phyloP scores from a whole-genome alignment of 306 rosid species.

The Lathyrus oleraceus region DNA sequence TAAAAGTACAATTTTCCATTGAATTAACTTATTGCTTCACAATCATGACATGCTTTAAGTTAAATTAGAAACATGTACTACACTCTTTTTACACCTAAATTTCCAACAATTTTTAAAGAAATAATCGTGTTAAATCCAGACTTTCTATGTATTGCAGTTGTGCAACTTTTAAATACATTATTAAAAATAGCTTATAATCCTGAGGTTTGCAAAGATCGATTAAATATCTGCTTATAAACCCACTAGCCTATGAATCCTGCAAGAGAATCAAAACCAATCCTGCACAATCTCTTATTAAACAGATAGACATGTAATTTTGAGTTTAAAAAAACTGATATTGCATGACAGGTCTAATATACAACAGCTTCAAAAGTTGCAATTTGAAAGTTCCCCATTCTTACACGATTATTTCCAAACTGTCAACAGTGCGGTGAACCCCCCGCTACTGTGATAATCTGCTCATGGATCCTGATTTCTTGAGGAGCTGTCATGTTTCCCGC shows the following conservation, averaged over 20 bases:
- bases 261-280: background rate
- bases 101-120: background rate
- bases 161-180: background rate
- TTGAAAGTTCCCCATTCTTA: conserved; percentile 9
- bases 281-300: background rate
- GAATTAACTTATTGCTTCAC: background rate
- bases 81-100: background rate
- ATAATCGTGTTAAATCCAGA: background rate
- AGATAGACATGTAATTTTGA: background rate
- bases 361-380: conserved; percentile 6
- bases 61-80: background rate
- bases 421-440: conserved; percentile 1
- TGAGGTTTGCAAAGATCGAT: background rate
- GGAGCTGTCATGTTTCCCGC: conserved; percentile 16
- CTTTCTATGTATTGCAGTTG: background rate
- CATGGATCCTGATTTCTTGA: conserved; percentile 32
- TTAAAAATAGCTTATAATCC: background rate
- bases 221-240: background rate
- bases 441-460: background rate
- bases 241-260: background rate
- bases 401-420: background rate
- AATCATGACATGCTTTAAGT: background rate
- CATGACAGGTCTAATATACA: conserved; percentile 29
- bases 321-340: background rate
- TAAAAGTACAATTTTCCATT: background rate